Percentiles rank a stretch among this genome's conserved stretches.
Conservation (phyloP, 2,329 filamentous ascomycete species). For the Fusarium annulatum region DNA sequence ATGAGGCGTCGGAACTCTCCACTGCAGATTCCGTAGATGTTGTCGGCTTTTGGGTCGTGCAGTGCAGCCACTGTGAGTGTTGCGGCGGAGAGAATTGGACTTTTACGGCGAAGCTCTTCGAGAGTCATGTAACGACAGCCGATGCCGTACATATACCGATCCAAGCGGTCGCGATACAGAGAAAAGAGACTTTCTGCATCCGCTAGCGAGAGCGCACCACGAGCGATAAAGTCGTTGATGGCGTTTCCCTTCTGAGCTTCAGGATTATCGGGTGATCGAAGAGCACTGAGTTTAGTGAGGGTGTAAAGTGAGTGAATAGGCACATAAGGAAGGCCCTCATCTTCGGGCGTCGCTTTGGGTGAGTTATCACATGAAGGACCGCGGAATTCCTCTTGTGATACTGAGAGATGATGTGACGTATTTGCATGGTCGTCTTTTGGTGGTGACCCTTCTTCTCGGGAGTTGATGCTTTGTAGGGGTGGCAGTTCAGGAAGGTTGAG, state of each 20-base stretch:
- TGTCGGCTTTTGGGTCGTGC: conserved; percentile 65
- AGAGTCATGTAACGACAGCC: conserved; percentile 62
- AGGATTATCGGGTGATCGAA: conserved; percentile 49
- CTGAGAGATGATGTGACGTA: conserved; percentile 4
- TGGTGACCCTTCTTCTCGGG: conserved; percentile 39
- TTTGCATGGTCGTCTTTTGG: conserved; percentile 36
- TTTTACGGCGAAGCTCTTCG: conserved; percentile 64
- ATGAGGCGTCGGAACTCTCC: conserved; percentile 68
- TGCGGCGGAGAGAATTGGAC: conserved; percentile 65
- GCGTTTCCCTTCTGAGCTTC: conserved; percentile 37
- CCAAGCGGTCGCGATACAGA: conserved; percentile 62
- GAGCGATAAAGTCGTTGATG: conserved; percentile 51
- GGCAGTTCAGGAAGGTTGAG: conserved; percentile 41
- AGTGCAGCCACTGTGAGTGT: conserved; percentile 69
- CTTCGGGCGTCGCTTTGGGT: conserved; percentile 46
- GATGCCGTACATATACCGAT: conserved; percentile 64
- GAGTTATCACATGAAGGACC: conserved; percentile 46
- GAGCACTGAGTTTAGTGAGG: conserved; percentile 51
- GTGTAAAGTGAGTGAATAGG: conserved; percentile 55
- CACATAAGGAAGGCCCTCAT: conserved; percentile 51
- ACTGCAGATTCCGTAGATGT: conserved; percentile 64
- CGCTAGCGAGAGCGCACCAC: conserved; percentile 56
- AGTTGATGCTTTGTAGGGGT: conserved; percentile 36
- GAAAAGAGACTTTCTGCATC: conserved; percentile 64
- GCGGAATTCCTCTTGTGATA: conserved; percentile 34